These are phyloP conservation scores for Trichoderma sp. DNA, from an alignment of 2,329 filamentous ascomycete species.

Conservation along the genomic window DNA sequence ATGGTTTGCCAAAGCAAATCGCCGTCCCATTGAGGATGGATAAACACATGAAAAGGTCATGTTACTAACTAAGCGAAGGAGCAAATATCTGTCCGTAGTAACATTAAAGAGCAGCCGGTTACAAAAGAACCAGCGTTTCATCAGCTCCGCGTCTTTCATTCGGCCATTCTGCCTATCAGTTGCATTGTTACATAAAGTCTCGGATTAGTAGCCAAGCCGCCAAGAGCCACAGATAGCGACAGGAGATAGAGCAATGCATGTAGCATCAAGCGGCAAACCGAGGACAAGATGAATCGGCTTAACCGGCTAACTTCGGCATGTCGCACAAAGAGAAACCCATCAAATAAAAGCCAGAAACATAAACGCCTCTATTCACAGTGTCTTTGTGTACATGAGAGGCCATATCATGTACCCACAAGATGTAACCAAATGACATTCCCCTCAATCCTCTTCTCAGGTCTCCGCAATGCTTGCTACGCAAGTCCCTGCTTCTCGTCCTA, in stretches of 20 bases:
- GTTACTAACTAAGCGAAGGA: neutral
- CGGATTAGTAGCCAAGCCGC: neutral
- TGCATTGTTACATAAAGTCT: neutral
- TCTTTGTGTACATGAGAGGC: neutral
- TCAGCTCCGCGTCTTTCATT: neutral
- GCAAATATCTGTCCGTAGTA: neutral
- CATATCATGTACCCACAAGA: neutral
- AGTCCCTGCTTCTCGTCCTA: neutral
- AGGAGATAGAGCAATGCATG: neutral
- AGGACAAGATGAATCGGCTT: neutral
- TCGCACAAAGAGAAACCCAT: neutral
- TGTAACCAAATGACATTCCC: neutral
- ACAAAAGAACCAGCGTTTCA: neutral
- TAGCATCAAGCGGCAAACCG: neutral
- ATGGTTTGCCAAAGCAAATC: no score
- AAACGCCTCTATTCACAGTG: neutral
- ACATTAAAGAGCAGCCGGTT: neutral
- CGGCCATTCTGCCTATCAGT: neutral
- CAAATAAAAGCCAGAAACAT: neutral
- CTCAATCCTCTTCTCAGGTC: neutral
- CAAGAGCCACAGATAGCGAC: neutral
- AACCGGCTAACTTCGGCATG: neutral
- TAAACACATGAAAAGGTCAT: neutral
- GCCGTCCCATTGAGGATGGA: neutral
- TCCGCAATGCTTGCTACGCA: neutral